Evolutionary conservation across 257 asterid genomes (phyloP).

Genomic region (Jasminum sambac): DNA sequence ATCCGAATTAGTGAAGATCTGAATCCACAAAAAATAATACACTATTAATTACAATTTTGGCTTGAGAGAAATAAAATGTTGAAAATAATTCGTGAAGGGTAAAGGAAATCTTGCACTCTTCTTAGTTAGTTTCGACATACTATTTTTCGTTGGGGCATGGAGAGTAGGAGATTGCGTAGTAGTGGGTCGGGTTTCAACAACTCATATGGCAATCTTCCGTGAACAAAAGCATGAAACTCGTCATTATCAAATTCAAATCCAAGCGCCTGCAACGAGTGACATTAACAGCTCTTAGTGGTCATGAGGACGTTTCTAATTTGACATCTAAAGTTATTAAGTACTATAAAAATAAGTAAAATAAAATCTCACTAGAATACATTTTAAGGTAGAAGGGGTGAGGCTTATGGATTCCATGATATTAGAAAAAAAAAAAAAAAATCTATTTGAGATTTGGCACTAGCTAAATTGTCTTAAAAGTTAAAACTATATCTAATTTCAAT

Average conservation of each 20-base stretch:
- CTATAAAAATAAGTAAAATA: too few species aligned
- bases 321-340: too few species aligned
- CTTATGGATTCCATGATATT: too few species aligned
- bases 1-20: slow-evolving; percentile 89
- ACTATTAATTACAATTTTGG: background rate
- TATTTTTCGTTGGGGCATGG: slow-evolving; percentile 80
- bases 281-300: background rate
- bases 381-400: too few species aligned
- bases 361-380: too few species aligned
- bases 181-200: slow-evolving; percentile 68
- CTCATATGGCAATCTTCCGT: slow-evolving; percentile 83
- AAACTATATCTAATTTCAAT: background rate
- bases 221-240: slow-evolving; percentile 77
- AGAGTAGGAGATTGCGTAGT: slow-evolving; percentile 66
- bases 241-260: slow-evolving; percentile 81
- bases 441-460: too few species aligned
- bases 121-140: slow-evolving; percentile 36
- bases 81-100: background rate
- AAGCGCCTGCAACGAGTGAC: slow-evolving; percentile 42
- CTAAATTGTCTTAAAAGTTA: too few species aligned
- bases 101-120: background rate
- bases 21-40: slow-evolving; percentile 22
- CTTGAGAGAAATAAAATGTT: background rate
- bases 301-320: too few species aligned
- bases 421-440: too few species aligned